Evolutionary conservation across 2,329 filamentous ascomycete species (phyloP), one percentile per base, ranked within the genome.

Genomic region (Emericellopsis atlantica): DNA sequence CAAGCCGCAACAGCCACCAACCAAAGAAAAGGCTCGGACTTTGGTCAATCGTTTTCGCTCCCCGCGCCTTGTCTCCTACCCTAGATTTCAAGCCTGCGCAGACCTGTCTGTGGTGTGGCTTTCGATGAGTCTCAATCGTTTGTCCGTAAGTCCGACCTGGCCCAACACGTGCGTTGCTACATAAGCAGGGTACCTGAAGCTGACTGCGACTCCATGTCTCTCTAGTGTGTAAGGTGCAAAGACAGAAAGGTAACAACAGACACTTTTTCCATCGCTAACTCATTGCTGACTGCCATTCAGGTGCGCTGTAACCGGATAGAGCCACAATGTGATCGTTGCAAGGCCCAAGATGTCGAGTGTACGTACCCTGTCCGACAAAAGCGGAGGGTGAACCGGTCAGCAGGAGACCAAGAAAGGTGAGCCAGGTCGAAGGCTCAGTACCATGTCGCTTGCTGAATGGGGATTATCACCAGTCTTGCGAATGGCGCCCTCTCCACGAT

Each of bases 231-330:
- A 32, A 40, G 39, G 24, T 40, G 39, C 24, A 40, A 40, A 24
- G 39, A 40, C 21, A 40, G 39, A 36, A 40, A 40, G 39, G 39
- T 40, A 8, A 16, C 3, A 9, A 9, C 6, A 6, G 12, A 4
- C 3, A 21, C 4, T 4, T 4, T 35, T 15, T 21, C 9, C 8
- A 14, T 21, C 32, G 9, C n/a, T 15, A 3, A 10, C 32, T 15
- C 32, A 16, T 2, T 15, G n/a, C 22, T 29, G 10, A 23, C 26
- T 9, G 26, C 6, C 8, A 12, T 12, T 9, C 26, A 53, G 51
- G 45, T 57, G 18, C 48, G 55, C 29, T 57, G 55, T 35, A 55
- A 52, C 43, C 52, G 54, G 41, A 42, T 53, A 24, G 50, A 54
- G 48, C 54, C 55, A 29, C 40, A 38, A 5, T 57, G 55, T 37